phyloP scores from a whole-genome alignment of 2,329 filamentous ascomycete species.

The Stagonosporopsis chrysanthemi region DNA sequence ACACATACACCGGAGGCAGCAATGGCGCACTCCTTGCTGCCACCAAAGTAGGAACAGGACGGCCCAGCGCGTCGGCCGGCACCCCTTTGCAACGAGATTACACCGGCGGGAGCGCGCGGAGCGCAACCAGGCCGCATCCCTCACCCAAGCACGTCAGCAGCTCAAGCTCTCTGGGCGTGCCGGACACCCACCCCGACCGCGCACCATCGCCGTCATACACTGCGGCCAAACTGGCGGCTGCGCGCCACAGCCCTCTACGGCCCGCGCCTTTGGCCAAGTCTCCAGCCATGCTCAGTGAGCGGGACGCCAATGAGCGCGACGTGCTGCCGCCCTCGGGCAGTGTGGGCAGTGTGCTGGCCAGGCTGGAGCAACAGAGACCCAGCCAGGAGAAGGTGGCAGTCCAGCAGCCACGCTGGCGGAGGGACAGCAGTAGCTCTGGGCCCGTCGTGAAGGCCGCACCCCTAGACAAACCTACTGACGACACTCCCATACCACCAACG shows the following conservation, averaged over 20 bases:
- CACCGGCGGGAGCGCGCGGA: constrained; percentile 42
- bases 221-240: constrained; percentile 68
- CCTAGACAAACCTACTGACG: constrained; percentile 56
- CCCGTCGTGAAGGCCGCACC: constrained; percentile 18
- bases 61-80: constrained; percentile 21
- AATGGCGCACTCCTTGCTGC: constrained; percentile 58
- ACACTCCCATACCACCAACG: constrained; percentile 67
- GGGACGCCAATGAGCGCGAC: constrained; percentile 37
- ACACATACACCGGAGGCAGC: constrained; percentile 49
- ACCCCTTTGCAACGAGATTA: constrained; percentile 39
- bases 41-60: constrained; percentile 49
- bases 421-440: constrained; percentile 26
- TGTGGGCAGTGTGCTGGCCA: constrained; percentile 44
- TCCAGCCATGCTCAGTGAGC: constrained; percentile 29
- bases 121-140: constrained; percentile 29
- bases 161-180: constrained; percentile 42
- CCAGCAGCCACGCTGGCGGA: constrained; percentile 25
- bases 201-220: constrained; percentile 64
- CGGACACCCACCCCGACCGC: constrained; percentile 37
- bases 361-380: constrained; percentile 34
- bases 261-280: constrained; percentile 27
- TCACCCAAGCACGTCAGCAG: constrained; percentile 38
- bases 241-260: constrained; percentile 61
- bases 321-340: constrained; percentile 43
- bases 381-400: constrained; percentile 22